Evolutionary conservation across 441 rosid genomes (phyloP), one percentile per base, ranked within the genome.

Genomic region (Hura crepitans): DNA sequence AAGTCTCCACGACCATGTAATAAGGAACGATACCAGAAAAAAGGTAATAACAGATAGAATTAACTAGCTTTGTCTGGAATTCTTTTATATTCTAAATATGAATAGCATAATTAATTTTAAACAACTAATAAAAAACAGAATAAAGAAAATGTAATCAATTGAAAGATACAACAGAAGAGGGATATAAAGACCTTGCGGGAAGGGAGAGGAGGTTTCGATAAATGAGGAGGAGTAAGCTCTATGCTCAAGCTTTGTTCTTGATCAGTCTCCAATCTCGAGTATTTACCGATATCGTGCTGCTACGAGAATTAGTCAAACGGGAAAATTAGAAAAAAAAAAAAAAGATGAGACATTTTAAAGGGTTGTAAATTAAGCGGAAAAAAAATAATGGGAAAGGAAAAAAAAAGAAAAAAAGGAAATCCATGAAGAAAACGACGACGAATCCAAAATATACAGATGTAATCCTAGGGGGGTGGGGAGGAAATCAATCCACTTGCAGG

Each of bases 111-210:
- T 15, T 30, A 22, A n/a, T 65, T 28, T 65, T n/a, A 31, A 65
- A 65, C 9, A 28, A 49, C 15, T 28, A 50, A 27, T 27, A 49
- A 45, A 0, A 3, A 66, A 66, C 27, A 25, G 12, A 14, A 46
- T 2, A 45, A 64, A 42, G 18, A 64, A 17, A 47, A 46, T 22
- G n/a, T 0, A 46, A 39, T 39, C 63, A 63, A 42, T 39, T 51
- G 65, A 72, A 46, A 45, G 18, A 14, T 43, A 63, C 30, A 47
- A 18, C 4, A 31, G 28, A 60, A 58, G 1, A 58, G 45, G 35
- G 63, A 57, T 75, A 65, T 50, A 25, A 69, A 77, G 80, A 93
- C 97, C 97, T 89, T 85, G 79, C 71, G 81, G 56, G 86, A 78
- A 46, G 87, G 75, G 63, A 82, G 53, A 5, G 92, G 87, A 57